These are phyloP conservation scores for Neurospora africana DNA, from an alignment of 495 filamentous ascomycete genomes.

Conservation along the genomic window DNA sequence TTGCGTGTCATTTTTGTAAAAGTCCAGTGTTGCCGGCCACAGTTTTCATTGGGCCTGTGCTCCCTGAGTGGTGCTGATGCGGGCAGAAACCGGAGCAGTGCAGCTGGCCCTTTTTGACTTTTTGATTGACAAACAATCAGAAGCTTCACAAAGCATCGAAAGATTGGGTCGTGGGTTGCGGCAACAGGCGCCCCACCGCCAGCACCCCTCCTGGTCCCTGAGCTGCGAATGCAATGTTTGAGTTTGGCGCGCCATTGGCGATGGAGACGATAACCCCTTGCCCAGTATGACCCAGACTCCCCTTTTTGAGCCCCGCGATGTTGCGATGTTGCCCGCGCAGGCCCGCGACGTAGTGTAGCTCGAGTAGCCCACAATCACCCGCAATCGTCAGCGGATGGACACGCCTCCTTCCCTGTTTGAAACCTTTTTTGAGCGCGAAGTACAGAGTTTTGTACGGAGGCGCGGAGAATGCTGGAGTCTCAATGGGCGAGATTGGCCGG, in stretches of 20 bases:
- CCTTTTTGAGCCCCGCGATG: neutral
- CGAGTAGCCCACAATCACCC: neutral
- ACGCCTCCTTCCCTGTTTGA: neutral
- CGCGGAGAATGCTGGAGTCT: neutral
- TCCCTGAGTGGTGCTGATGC: neutral
- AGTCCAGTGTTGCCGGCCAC: neutral
- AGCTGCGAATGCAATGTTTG: neutral
- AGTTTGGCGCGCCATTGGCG: neutral
- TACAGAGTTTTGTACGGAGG: neutral
- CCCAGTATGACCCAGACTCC: neutral
- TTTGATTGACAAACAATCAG: neutral
- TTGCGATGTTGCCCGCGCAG: too few species aligned
- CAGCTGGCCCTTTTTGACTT: neutral
- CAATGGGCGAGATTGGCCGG: neutral
- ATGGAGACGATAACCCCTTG: neutral
- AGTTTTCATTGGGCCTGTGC: neutral
- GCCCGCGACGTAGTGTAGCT: neutral
- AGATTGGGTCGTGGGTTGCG: neutral
- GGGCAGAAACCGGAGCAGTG: neutral
- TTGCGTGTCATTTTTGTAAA: neutral
- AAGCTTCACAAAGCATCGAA: neutral
- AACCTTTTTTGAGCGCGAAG: neutral
- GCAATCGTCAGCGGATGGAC: neutral
- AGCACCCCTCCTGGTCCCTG: neutral
- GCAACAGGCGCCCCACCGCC: neutral